phyloP scores from a whole-genome alignment of 257 asterid species.

The Prunella vulgaris region DNA sequence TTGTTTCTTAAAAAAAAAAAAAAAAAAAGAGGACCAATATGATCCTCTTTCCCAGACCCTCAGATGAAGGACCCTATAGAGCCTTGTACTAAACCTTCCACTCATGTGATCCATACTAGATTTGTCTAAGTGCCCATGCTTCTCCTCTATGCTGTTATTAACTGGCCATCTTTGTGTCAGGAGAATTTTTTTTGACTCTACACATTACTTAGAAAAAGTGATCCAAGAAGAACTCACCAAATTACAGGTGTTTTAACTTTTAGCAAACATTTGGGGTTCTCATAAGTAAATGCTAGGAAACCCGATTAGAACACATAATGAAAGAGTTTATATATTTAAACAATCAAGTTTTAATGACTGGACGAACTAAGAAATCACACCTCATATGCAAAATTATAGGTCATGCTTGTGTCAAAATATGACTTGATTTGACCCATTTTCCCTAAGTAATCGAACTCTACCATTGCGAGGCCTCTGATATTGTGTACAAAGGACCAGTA shows the following conservation, averaged over 20 bases:
- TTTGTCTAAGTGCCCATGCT: neutral
- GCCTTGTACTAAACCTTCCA: neutral
- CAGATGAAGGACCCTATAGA: neutral
- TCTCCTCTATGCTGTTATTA: neutral
- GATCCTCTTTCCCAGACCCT: neutral
- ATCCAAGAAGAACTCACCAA: too few relatives aligned
- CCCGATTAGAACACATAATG: neutral
- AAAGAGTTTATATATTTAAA: neutral
- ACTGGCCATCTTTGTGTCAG: too few relatives aligned
- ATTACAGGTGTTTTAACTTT: neutral
- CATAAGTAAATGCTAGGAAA: neutral
- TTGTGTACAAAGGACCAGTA: neutral
- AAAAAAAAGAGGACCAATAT: neutral
- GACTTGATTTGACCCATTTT: neutral
- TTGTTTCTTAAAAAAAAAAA: too few relatives aligned
- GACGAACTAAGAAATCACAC: neutral
- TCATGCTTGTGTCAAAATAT: neutral
- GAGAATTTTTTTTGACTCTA: too few relatives aligned
- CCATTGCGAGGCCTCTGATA: neutral
- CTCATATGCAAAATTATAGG: too few relatives aligned
- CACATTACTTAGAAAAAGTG: too few relatives aligned
- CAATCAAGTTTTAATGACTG: too few relatives aligned
- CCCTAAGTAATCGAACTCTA: neutral
- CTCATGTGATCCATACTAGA: neutral
- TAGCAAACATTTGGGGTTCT: neutral